Conservation (phyloP, 371 early-diverging fungal genomes). For the Fennellomyces sp. region DNA sequence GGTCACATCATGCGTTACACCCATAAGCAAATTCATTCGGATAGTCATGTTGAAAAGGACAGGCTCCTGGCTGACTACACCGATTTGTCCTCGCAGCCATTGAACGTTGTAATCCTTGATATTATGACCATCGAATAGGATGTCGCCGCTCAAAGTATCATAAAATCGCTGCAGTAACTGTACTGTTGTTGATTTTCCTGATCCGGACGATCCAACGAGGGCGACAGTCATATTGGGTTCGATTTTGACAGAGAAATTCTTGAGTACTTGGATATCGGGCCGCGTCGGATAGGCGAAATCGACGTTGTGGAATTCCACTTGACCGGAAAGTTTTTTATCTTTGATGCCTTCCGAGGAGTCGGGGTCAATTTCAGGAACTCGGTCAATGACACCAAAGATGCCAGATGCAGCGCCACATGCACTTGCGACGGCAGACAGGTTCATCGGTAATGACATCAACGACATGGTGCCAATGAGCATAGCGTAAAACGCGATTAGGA, state of each 20-base stretch:
- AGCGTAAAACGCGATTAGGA: slow-evolving; percentile 71
- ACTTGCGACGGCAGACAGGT: slow-evolving; percentile 63
- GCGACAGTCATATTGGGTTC: slow-evolving; percentile 79
- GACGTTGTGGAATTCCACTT: slow-evolving; percentile 75
- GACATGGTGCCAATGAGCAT: slow-evolving; percentile 65
- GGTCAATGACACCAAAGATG: slow-evolving; percentile 81
- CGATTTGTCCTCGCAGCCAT: slow-evolving; percentile 78
- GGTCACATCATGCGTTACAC: slow-evolving; percentile 35
- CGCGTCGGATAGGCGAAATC: slow-evolving; percentile 78
- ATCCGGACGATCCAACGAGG: slow-evolving; percentile 83
- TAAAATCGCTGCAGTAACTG: slow-evolving; percentile 93
- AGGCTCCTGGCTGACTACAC: slow-evolving; percentile 90
- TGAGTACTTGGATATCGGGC: slow-evolving; percentile 70
- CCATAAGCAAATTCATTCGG: slow-evolving; percentile 79
- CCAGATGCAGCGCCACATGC: slow-evolving; percentile 70
- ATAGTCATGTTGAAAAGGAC: slow-evolving; percentile 86
- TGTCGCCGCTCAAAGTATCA: slow-evolving; percentile 63
- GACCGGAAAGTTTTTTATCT: slow-evolving; percentile 56
- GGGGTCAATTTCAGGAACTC: slow-evolving; percentile 68
- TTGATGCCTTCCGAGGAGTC: slow-evolving; percentile 53
- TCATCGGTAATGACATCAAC: slow-evolving; percentile 54
- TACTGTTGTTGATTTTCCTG: slow-evolving; percentile 90
- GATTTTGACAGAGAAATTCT: slow-evolving; percentile 61
- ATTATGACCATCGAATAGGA: slow-evolving; percentile 74
- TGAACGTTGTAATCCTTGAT: slow-evolving; percentile 69